Conservation (phyloP, 1,139 yeast genomes). For the Yamadazyma dushanensis region DNA sequence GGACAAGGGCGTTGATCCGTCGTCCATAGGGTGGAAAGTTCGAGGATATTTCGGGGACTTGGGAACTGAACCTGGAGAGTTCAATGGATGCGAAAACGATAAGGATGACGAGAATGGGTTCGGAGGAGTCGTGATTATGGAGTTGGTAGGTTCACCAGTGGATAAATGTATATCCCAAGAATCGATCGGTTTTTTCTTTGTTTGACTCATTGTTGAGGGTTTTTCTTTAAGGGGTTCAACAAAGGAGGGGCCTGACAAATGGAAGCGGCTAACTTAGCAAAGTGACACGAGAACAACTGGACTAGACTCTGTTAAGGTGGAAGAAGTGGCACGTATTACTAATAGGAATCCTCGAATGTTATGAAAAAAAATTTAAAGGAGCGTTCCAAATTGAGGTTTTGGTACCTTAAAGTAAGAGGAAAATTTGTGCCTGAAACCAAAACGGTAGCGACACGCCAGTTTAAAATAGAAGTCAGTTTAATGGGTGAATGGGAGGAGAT, state of each 20-base stretch:
- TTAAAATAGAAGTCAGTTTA: too few relatives aligned
- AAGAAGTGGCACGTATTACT: too few relatives aligned
- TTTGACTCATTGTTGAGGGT: conserved; percentile 1
- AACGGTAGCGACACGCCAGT: background rate
- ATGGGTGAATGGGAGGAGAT: too few relatives aligned
- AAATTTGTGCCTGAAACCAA: conserved; percentile 6
- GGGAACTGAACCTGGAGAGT: background rate
- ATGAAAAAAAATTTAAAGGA: conserved; percentile 1
- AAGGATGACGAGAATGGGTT: conserved; percentile 1
- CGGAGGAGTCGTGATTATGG: background rate
- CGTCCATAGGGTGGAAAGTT: background rate
- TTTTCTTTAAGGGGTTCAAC: background rate
- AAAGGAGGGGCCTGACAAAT: too few relatives aligned
- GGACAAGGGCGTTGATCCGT: background rate
- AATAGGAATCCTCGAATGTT: background rate
- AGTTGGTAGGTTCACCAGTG: background rate
- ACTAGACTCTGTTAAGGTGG: too few relatives aligned
- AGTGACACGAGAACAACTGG: too few relatives aligned
- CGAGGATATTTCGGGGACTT: background rate
- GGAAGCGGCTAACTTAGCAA: too few relatives aligned
- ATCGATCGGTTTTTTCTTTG: background rate
- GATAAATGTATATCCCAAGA: background rate
- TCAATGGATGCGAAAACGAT: background rate
- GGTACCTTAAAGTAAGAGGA: conserved; percentile 6
- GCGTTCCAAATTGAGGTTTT: conserved; percentile 1